phyloP scores from a whole-genome alignment of 225 moss, liverwort and hornwort species.

The Takakia lepidozioides region DNA sequence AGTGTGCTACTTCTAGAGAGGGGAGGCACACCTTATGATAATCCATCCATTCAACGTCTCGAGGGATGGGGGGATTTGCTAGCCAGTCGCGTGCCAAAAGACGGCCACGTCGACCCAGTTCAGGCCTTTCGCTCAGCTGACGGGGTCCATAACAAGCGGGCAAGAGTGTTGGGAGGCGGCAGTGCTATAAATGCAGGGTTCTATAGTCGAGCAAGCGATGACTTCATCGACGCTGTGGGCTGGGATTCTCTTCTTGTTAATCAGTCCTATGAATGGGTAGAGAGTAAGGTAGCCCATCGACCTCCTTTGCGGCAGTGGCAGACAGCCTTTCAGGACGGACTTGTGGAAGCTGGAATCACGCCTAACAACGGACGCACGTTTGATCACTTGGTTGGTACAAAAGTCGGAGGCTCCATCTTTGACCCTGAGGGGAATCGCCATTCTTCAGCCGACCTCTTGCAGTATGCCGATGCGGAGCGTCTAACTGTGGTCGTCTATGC shows the following conservation, averaged over 20 bases:
- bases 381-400: slow-evolving; percentile 2
- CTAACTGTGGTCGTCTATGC: slow-evolving; percentile 29
- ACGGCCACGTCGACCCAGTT: slow-evolving; percentile 1
- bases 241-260: slow-evolving; percentile 11
- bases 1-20: too few relatives aligned
- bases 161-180: slow-evolving; percentile 34
- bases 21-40: slow-evolving; percentile 21
- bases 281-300: slow-evolving; percentile 9
- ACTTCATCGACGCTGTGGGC: slow-evolving; percentile 6
- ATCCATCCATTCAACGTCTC: slow-evolving; percentile 17
- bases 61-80: slow-evolving; percentile 26
- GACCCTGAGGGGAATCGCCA: slow-evolving; percentile 1
- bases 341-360: slow-evolving; percentile 1
- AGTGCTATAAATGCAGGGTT: slow-evolving; percentile 39
- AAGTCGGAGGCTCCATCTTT: slow-evolving; percentile 5
- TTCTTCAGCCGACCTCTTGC: slow-evolving; percentile 1
- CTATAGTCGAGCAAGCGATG: slow-evolving; percentile 20
- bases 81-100: not conserved
- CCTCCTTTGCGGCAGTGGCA: slow-evolving; percentile 13
- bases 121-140: slow-evolving; percentile 26
- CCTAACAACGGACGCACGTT: slow-evolving; percentile 1
- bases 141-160: slow-evolving; percentile 22
- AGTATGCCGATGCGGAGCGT: slow-evolving; percentile 3
- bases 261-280: slow-evolving; percentile 24
- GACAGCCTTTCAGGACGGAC: slow-evolving; percentile 4